Evolutionary conservation across 129 eudicot genomes (phyloP).

Genomic region (Scalesia atractyloides): DNA sequence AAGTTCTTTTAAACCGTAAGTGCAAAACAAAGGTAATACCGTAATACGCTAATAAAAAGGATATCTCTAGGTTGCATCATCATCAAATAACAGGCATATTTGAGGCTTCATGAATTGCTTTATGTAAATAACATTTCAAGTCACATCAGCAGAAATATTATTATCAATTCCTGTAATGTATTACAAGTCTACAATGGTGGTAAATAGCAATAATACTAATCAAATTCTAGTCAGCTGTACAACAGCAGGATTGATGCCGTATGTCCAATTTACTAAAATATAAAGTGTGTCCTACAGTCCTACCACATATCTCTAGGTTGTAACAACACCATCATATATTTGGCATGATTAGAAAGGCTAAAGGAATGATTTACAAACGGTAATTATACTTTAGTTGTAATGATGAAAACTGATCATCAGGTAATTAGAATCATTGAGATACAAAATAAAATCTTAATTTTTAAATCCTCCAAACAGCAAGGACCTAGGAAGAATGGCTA

Average conservation of each 20-base stretch:
- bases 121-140: not conserved
- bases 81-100: not conserved
- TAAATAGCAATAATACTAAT: not conserved
- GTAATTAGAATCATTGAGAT: not conserved
- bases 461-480: not conserved
- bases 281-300: not conserved
- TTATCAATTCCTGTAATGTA: slow-evolving; percentile 1
- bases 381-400: not conserved
- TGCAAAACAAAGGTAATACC: slow-evolving; percentile 4
- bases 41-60: slow-evolving; percentile 1
- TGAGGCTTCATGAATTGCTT: slow-evolving; percentile 5
- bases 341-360: not conserved
- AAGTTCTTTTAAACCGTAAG: not conserved
- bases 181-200: slow-evolving; percentile 2
- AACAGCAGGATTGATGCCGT: not conserved
- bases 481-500: not conserved
- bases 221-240: slow-evolving; percentile 4
- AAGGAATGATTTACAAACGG: not conserved
- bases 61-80: not conserved
- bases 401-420: not conserved
- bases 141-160: not conserved
- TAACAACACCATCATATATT: not conserved
- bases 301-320: not conserved
- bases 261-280: not conserved
- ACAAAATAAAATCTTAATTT: not conserved